A percentile compares a stretch with the other conserved stretches of the same genome.
Evolutionary conservation across 1,139 yeast species (phyloP).

Genomic region (Suhomyces kunorum): DNA sequence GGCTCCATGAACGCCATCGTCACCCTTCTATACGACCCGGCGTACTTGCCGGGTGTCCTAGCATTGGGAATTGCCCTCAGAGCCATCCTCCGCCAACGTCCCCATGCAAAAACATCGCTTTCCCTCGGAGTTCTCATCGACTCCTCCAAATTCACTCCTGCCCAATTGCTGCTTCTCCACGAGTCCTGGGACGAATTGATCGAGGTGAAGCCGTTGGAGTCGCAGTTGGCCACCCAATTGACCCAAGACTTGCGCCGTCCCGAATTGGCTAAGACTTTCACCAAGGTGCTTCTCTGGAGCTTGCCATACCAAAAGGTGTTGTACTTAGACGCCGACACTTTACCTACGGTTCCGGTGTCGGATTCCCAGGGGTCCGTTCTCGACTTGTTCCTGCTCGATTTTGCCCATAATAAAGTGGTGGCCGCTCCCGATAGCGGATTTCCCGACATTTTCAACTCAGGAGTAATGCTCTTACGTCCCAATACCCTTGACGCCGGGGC

Average conservation of each 20-base stretch:
- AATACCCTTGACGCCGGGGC: constrained; percentile 44
- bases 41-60: constrained; percentile 76
- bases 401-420: constrained; percentile 43
- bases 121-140: constrained; percentile 44
- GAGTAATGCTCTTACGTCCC: constrained; percentile 73
- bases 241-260: constrained; percentile 58
- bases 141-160: constrained; percentile 26
- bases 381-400: constrained; percentile 33
- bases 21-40: constrained; percentile 64
- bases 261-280: constrained; percentile 68
- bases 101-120: constrained; percentile 2
- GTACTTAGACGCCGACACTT: constrained; percentile 81
- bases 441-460: constrained; percentile 94
- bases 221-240: constrained; percentile 31
- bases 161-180: constrained; percentile 32
- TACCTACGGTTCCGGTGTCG: constrained; percentile 50
- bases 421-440: constrained; percentile 96
- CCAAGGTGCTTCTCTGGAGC: constrained; percentile 76
- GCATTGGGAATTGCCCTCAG: constrained; percentile 53
- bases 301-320: constrained; percentile 60
- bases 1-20: constrained; percentile 49
- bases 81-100: constrained; percentile 13
- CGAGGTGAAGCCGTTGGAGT: constrained; percentile 31
- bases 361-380: constrained; percentile 32
- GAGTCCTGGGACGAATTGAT: constrained; percentile 34